phyloP scores from a whole-genome alignment of 306 rosid genomes.

The Trifolium subterraneum region DNA sequence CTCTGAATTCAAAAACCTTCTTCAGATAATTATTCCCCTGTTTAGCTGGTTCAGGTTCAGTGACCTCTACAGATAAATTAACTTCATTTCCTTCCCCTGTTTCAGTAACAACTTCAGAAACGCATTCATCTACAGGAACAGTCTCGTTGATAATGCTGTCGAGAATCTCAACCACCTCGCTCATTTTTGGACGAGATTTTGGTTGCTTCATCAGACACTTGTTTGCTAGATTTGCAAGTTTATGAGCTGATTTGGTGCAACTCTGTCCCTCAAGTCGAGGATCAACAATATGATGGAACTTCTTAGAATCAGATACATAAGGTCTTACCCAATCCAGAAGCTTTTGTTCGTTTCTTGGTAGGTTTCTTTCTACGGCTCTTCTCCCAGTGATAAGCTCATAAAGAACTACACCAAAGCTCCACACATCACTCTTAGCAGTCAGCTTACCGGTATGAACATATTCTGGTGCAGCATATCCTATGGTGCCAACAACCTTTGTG shows the following conservation, averaged over 20 bases:
- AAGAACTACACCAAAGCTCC: slow-evolving; percentile 97
- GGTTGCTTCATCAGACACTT: slow-evolving; percentile 89
- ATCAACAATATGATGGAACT: slow-evolving; percentile 77
- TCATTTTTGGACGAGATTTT: slow-evolving; percentile 92
- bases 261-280: slow-evolving; percentile 78
- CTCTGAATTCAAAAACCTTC: slow-evolving; percentile 83
- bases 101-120: slow-evolving; percentile 38
- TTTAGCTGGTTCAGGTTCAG: slow-evolving; percentile 57
- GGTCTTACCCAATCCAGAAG: slow-evolving; percentile 96
- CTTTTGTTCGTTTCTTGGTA: slow-evolving; percentile 87
- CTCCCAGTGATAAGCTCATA: slow-evolving; percentile 96
- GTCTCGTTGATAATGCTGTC: slow-evolving; percentile 62
- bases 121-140: slow-evolving; percentile 54
- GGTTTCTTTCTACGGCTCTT: slow-evolving; percentile 92
- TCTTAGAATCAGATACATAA: slow-evolving; percentile 74
- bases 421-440: slow-evolving; percentile 92
- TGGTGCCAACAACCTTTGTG: slow-evolving; percentile 87
- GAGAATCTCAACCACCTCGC: slow-evolving; percentile 78
- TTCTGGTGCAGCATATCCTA: slow-evolving; percentile 98
- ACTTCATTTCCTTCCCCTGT: slow-evolving; percentile 56
- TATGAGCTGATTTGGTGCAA: slow-evolving; percentile 80
- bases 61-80: slow-evolving; percentile 54
- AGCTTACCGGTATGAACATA: slow-evolving; percentile 92
- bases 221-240: slow-evolving; percentile 82
- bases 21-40: slow-evolving; percentile 70